Base-by-base conservation (phyloP, 2,329 filamentous ascomycete species). In the Metarhizium robertsii region DNA sequence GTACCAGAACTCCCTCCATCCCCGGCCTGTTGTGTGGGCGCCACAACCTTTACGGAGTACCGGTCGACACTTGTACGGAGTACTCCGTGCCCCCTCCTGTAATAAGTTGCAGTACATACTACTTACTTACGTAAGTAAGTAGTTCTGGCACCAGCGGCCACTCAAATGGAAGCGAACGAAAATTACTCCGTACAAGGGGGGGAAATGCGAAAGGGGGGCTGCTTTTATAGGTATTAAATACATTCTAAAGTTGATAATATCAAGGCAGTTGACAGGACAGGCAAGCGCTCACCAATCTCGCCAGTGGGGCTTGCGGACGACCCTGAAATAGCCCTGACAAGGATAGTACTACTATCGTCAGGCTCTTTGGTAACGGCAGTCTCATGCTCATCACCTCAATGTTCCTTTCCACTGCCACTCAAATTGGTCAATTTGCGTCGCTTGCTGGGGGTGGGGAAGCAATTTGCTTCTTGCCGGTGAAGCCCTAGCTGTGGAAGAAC, bases 381-480 rank as follows among this genome's bases (percentile, higher is more conserved):
- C 13, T 46, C 53, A n/a, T 4, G 18, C 18, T 30, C 14, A 18
- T 42, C 16, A 18, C 34, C 20, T 25, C 20, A 25, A 25, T 25
- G 20, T 29, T 46, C 8, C 34, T 43, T 48, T 38, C 58, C 53
- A 55, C 50, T 34, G 32, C 52, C n/a, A 49, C 30, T 57, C 56
- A 64, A 62, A 62, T 63, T 63, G 60, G 55, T 52, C 61, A 64
- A 63, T 64, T 62, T 64, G 55, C 58, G 53, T 56, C n/a, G 58
- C 47, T 8, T 53, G 42, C 58, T 52, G 53, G 55, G 53, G 55
- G 42, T 46, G 53, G 42, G 25, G 20, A 52, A 50, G 45, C 36
- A 56, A 56, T 45, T 53, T 55, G 50, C 49, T 53, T 55, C 34
- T 52, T 54, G 38, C 36, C 10, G 16, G 16, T 8, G 25, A 8